Evolutionary conservation across 2,329 filamentous ascomycete species (phyloP), one percentile per base, ranked within the genome.

Genomic region (Colletotrichum simmondsii): DNA sequence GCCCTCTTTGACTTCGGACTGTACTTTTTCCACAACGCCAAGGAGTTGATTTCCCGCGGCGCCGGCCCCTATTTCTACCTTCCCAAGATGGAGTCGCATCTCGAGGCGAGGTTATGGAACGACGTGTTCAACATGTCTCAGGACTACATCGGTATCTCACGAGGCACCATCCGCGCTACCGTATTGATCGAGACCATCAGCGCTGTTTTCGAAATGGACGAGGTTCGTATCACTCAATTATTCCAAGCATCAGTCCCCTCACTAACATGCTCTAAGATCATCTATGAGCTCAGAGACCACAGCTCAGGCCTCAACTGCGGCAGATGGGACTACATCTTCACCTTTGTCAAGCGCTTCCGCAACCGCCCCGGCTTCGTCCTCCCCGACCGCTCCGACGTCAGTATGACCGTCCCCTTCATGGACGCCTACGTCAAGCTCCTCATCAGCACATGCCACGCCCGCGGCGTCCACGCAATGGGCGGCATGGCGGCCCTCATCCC

Each of bases 261-360:
- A 22, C 46, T 54, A 10, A 58, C 24, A 1, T 8, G 1, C 5
- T 10, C 11, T 5, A 14, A 72, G 91, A 97, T 97, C 84, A 97
- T 97, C 84, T 97, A 97, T 84, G 95, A 97, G 85, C 91, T 97
- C 75, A 92, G 95, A 74, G 95, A 97, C 80, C 95, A 97, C 87
- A 94, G 92, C 81, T 92, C 94, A 5, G 95, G 95, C 60, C 89
- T 97, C 78, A 97, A 97, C 90, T 97, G 95, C 84, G 95, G 95
- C 76, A 92, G 95, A 76, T 97, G 95, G 95, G 95, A 97, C 81
- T 97, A 97, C 87, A 97, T 97, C 85, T 97, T 97, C 88, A 95
- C 92, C 81, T 93, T 95, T 79, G 97, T 97, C 87, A 97, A 97
- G 89, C 95, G 95, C 83, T 97, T 97, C 92, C 93, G 95, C 80